A percentile compares a stretch with the other conserved stretches of the same genome.
phyloP scores from a whole-genome alignment of 495 filamentous ascomycete genomes.

The Neurospora sp. region DNA sequence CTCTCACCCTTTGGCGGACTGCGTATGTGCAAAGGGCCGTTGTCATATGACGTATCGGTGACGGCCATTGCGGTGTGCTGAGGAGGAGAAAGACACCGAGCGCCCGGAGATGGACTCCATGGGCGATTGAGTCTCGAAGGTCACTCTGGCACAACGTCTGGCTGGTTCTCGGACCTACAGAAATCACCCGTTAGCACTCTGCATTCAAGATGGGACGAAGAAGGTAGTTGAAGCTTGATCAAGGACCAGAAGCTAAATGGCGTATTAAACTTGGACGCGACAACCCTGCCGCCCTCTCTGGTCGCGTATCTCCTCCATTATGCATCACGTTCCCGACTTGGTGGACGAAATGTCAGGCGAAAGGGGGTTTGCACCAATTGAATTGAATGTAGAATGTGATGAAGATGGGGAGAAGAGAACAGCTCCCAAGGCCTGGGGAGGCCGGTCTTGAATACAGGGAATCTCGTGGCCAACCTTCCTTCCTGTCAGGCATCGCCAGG shows the following conservation, averaged over 20 bases:
- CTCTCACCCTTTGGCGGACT: background rate
- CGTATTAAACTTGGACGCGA: background rate
- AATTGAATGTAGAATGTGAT: too few relatives aligned
- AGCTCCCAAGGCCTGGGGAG: too few relatives aligned
- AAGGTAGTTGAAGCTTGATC: too few relatives aligned
- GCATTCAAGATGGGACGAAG: background rate
- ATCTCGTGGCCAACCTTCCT: too few relatives aligned
- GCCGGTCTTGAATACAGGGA: too few relatives aligned
- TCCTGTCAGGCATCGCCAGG: too few relatives aligned
- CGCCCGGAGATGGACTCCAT: background rate
- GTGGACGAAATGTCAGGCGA: too few relatives aligned
- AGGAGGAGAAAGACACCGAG: background rate
- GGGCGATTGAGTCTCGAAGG: background rate
- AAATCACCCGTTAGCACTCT: background rate
- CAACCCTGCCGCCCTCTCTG: background rate
- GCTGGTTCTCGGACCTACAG: background rate
- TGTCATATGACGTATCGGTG: background rate
- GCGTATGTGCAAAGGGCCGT: background rate
- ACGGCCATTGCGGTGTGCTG: background rate
- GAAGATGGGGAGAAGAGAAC: too few relatives aligned
- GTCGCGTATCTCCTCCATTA: background rate
- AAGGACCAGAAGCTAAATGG: too few relatives aligned
- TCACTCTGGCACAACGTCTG: background rate
- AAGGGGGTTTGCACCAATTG: too few relatives aligned
- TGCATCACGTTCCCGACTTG: background rate